These are phyloP conservation scores for Medicago truncatula DNA, from an alignment of 306 rosid genomes.

Conservation along the genomic window DNA sequence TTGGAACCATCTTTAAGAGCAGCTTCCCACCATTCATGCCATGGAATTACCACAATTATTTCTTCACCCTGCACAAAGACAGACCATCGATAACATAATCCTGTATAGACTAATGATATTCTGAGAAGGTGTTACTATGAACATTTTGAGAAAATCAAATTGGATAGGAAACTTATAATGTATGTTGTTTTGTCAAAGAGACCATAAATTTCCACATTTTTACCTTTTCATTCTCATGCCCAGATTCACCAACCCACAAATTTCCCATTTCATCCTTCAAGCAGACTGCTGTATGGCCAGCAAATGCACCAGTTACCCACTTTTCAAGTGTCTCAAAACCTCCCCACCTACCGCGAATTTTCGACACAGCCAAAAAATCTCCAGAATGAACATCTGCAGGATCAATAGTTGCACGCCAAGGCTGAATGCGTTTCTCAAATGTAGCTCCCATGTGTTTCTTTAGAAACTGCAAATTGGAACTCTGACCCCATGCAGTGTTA, in stretches of 20 bases:
- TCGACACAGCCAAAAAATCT: conserved; percentile 90
- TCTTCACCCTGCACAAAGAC: conserved; percentile 81
- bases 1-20: conserved; percentile 86
- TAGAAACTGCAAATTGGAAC: conserved; percentile 75
- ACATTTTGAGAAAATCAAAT: background rate
- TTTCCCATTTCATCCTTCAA: conserved; percentile 91
- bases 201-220: conserved; percentile 15
- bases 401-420: conserved; percentile 73
- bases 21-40: conserved; percentile 97
- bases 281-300: conserved; percentile 99
- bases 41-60: conserved; percentile 84
- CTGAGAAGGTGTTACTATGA: background rate
- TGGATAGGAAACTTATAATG: background rate
- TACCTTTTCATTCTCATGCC: conserved; percentile 98
- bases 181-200: background rate
- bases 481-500: conserved; percentile 92
- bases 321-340: conserved; percentile 97
- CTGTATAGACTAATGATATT: background rate
- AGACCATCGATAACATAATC: conserved; percentile 32
- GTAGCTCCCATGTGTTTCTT: conserved; percentile 94
- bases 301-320: conserved; percentile 99
- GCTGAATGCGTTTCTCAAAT: conserved; percentile 79
- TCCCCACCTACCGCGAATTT: conserved; percentile 99
- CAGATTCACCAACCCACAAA: conserved; percentile 99
- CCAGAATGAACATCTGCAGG: conserved; percentile 93